phyloP scores from a whole-genome alignment of 1,284 basidiomycete species.

The Jaminaea rosea region DNA sequence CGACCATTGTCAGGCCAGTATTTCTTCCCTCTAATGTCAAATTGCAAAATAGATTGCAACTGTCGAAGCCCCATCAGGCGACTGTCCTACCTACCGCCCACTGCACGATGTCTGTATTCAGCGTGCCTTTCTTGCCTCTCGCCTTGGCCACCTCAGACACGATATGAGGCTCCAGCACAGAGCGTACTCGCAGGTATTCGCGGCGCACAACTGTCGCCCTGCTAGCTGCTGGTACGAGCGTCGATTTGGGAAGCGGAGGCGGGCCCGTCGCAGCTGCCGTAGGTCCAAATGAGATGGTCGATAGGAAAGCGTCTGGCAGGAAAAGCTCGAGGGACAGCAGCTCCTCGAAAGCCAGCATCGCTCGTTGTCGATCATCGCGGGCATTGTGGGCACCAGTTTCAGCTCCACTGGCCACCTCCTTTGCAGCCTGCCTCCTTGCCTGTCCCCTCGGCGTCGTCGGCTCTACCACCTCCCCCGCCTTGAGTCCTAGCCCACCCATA shows the following conservation, averaged over 20 bases:
- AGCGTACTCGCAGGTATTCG: neutral
- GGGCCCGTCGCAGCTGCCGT: neutral
- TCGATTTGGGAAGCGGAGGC: neutral
- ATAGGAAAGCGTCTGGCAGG: slow-evolving; percentile 12
- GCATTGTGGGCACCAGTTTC: neutral
- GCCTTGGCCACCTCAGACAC: neutral
- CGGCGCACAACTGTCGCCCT: neutral
- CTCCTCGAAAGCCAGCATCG: slow-evolving; percentile 6
- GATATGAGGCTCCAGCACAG: neutral
- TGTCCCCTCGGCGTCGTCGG: neutral
- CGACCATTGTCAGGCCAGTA: too few relatives aligned
- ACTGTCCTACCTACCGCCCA: too few relatives aligned
- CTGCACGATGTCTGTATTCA: neutral
- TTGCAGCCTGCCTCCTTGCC: neutral
- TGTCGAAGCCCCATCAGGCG: too few relatives aligned
- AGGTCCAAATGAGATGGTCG: neutral
- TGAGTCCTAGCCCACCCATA: neutral
- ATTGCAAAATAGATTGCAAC: too few relatives aligned
- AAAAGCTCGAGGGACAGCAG: slow-evolving; percentile 15
- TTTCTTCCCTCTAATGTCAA: too few relatives aligned
- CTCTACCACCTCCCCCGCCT: neutral
- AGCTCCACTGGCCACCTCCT: neutral
- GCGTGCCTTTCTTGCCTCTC: neutral
- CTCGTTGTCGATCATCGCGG: neutral
- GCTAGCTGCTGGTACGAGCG: neutral